A percentile compares a stretch with the other conserved stretches of the same genome.
Evolutionary conservation across 108 stramenopile species (phyloP).

Genomic region (Parmales sp.): DNA sequence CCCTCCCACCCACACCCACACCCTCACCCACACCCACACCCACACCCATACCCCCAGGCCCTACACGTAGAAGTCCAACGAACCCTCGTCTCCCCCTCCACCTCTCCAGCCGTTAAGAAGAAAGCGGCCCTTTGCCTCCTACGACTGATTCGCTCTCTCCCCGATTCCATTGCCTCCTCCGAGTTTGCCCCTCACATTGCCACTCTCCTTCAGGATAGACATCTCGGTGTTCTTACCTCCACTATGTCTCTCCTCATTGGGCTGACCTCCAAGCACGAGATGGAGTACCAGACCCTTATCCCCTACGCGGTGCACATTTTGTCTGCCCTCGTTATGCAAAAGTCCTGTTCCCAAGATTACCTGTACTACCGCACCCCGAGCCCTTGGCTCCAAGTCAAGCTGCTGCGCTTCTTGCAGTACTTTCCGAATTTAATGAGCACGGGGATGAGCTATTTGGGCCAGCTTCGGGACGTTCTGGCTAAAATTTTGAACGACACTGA

Average conservation of each 20-base stretch:
- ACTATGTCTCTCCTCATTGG: slow-evolving; percentile 77
- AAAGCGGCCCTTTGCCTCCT: slow-evolving; percentile 88
- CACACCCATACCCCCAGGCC: no score
- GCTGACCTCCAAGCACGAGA: slow-evolving; percentile 51
- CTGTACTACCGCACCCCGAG: slow-evolving; percentile 88
- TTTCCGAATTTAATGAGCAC: slow-evolving; percentile 39
- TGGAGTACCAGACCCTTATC: slow-evolving; percentile 69
- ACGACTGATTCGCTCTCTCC: slow-evolving; percentile 73
- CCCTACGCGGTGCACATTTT: slow-evolving; percentile 83
- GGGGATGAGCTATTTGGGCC: slow-evolving; percentile 38
- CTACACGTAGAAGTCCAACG: slow-evolving; percentile 77
- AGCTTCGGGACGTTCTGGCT: slow-evolving; percentile 69
- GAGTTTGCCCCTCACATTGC: slow-evolving; percentile 77
- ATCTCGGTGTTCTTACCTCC: slow-evolving; percentile 82
- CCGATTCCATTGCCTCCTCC: slow-evolving; percentile 64
- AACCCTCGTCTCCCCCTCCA: slow-evolving; percentile 60
- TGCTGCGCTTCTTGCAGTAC: slow-evolving; percentile 84
- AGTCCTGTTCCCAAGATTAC: slow-evolving; percentile 74
- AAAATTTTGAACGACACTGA: slow-evolving; percentile 80
- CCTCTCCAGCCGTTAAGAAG: slow-evolving; percentile 80
- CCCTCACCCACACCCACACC: no score
- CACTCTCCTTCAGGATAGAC: slow-evolving; percentile 74
- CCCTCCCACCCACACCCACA: no score
- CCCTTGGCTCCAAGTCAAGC: slow-evolving; percentile 91
- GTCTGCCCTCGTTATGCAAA: slow-evolving; percentile 73